These are phyloP conservation scores for Populus pruinosa DNA, from an alignment of 345 rosid genomes.

Conservation along the genomic window DNA sequence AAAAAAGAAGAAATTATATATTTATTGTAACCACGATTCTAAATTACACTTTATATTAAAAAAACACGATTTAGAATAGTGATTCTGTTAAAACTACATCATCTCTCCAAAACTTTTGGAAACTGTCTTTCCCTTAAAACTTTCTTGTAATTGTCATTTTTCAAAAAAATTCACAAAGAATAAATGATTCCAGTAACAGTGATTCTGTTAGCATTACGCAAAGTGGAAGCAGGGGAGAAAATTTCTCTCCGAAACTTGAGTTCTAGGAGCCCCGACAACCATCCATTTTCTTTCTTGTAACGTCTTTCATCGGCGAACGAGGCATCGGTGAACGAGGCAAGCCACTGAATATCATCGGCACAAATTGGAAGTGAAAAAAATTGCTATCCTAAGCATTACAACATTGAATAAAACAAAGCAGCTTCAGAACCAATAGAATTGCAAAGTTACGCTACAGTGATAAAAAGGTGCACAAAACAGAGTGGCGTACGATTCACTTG, in stretches of 20 bases:
- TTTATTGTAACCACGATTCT: no score
- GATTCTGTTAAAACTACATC: no score
- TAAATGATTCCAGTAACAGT: neutral
- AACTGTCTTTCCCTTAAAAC: no score
- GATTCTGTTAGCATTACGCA: neutral
- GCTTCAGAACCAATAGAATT: neutral
- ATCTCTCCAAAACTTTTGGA: no score
- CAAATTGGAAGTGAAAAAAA: neutral
- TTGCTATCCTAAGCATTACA: neutral
- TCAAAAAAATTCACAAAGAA: no score
- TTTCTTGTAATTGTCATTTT: no score
- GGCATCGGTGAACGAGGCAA: neutral
- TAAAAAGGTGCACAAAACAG: neutral
- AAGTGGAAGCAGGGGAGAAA: neutral
- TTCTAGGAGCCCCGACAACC: neutral
- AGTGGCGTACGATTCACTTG: neutral
- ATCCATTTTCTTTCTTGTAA: neutral
- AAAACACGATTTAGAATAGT: no score
- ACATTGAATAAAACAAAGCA: neutral
- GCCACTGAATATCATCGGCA: neutral
- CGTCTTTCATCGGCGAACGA: neutral
- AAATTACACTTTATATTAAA: no score
- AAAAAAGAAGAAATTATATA: no score
- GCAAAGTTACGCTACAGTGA: neutral
- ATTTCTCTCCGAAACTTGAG: neutral